These are phyloP conservation scores for Boletus coccyginus DNA, from an alignment of 768 basidiomycete genomes.

Conservation along the genomic window DNA sequence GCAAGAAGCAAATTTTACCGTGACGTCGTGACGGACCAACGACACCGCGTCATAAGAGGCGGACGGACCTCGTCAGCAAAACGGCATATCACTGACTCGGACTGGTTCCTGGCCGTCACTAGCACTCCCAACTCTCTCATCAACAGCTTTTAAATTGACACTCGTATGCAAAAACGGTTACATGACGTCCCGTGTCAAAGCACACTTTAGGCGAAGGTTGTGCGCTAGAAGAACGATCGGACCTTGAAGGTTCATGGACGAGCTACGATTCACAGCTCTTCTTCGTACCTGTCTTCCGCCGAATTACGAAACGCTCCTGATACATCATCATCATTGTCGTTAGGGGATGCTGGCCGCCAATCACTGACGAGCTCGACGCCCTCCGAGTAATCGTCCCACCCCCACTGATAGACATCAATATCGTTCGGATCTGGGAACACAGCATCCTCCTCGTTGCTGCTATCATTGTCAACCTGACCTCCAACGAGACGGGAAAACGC, in stretches of 20 bases:
- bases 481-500: conserved; percentile 51
- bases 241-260: not conserved
- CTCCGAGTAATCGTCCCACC: conserved; percentile 15
- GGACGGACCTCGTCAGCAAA: not conserved
- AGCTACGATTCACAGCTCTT: conserved; percentile 24
- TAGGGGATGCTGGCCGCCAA: conserved; percentile 45
- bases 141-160: not conserved
- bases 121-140: no score
- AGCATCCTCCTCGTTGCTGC: conserved; percentile 21
- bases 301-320: conserved; percentile 16
- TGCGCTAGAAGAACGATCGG: not conserved
- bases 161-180: conserved; percentile 3
- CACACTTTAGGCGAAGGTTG: not conserved
- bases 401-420: conserved; percentile 13
- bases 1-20: not conserved
- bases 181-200: not conserved
- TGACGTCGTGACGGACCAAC: conserved; percentile 14
- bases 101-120: conserved; percentile 2
- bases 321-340: conserved; percentile 7
- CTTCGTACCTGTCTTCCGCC: conserved; percentile 27
- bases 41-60: conserved; percentile 21
- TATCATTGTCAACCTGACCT: conserved; percentile 24
- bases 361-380: conserved; percentile 41
- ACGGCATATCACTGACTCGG: not conserved
- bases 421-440: conserved; percentile 22